Percentiles rank a stretch among this genome's conserved stretches.
These are phyloP conservation scores for Ustilago sp. DNA, from an alignment of 1,284 basidiomycete genomes.

Conservation along the genomic window DNA sequence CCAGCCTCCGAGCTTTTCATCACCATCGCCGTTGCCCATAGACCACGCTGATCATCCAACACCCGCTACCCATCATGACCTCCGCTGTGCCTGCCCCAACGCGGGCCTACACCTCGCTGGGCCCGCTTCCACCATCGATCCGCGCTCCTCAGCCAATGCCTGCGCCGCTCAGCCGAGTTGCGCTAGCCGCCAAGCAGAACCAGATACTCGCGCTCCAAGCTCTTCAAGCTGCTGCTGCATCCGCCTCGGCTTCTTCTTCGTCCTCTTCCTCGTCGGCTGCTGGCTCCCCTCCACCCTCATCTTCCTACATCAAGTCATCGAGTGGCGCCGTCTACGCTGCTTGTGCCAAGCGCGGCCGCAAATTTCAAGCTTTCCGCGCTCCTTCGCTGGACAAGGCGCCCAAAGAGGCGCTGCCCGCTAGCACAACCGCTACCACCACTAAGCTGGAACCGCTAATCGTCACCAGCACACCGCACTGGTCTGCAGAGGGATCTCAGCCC, in stretches of 20 bases:
- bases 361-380: constrained; percentile 47
- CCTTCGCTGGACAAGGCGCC: constrained; percentile 20
- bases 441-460: constrained; percentile 38
- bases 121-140: constrained; percentile 22
- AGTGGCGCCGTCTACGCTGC: constrained; percentile 15
- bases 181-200: constrained; percentile 48
- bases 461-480: constrained; percentile 49
- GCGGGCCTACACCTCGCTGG: constrained; percentile 25
- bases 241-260: constrained; percentile 28
- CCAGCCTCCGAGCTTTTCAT: background rate
- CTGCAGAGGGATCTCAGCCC: constrained; percentile 45
- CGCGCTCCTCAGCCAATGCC: constrained; percentile 43
- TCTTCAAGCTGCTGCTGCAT: constrained; percentile 38
- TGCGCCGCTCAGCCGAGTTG: constrained; percentile 44
- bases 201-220: constrained; percentile 51
- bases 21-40: background rate
- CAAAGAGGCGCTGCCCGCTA: background rate
- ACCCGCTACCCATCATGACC: constrained; percentile 16
- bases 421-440: background rate
- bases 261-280: constrained; percentile 41
- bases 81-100: constrained; percentile 35
- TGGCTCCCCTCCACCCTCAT: constrained; percentile 38
- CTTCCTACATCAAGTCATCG: constrained; percentile 22
- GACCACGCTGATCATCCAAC: background rate
- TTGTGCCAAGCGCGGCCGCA: constrained; percentile 38